Evolutionary conservation across 1,284 basidiomycete genomes (phyloP), one percentile per base, ranked within the genome.

Genomic region (Phellopilus nigrolimitatus): DNA sequence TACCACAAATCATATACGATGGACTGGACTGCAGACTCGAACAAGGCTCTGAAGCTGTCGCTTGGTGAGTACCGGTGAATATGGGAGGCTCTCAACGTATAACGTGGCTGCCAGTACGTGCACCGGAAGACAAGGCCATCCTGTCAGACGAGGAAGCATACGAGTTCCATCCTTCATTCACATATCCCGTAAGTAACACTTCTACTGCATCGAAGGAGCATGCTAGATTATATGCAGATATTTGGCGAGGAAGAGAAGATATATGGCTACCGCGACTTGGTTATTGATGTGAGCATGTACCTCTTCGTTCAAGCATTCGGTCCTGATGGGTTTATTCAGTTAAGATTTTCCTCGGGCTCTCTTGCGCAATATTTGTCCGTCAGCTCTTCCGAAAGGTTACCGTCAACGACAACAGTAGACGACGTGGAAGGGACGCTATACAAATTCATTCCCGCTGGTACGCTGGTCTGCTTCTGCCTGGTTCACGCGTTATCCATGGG

Each of bases 211-310:
- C 33, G 31, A 22, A 30, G 49, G 43, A 42, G 39, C 21, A 12
- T 10, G 33, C 21, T 21, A 15, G 3, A 9, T 53, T 45, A 45
- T 58, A 4, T 34, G 36, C 51, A 90, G 79, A 93, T 97, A 66
- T 98, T 88, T 64, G 95, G 95, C 47, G 91, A 97, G 62, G 89
- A 95, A 51, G 94, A 99, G 72, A 95, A 87, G 68, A 88, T 99
- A 59, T 99, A 95, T 66, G 95, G 95, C 2, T 99, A 97, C 70
- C 77, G 82, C 56, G 84, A 84, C 61, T 72, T 97, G 49, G 68
- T 77, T 28, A 85, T 97, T 59, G 81, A 95, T 66, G 92, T 95
- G 63, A 59, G 84, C 70, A 36, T 41, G 22, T 47, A 50, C 33
- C 28, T 51, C 54, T 37, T 34, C n/a, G 7, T 15, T 8, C 19